These are phyloP conservation scores for Phytophthora cactorum DNA, from an alignment of 352 stramenopile genomes.

Conservation along the genomic window DNA sequence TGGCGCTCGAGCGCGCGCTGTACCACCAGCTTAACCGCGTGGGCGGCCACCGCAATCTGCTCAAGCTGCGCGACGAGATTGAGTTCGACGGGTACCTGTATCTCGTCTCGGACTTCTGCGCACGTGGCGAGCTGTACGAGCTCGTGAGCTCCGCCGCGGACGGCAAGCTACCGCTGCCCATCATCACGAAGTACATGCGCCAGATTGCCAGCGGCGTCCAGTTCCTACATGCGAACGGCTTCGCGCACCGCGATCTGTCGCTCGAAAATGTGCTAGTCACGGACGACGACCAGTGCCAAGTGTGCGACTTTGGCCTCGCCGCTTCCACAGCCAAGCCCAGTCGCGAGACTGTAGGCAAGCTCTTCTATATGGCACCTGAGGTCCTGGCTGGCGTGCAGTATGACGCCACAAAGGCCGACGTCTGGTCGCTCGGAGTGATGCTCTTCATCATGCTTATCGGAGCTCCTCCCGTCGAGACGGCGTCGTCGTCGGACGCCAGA, in stretches of 20 bases:
- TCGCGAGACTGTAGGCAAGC: slow-evolving; percentile 78
- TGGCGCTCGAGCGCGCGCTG: slow-evolving; percentile 75
- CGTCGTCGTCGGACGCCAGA: slow-evolving; percentile 58
- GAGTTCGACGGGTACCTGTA: slow-evolving; percentile 83
- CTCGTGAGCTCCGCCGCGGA: slow-evolving; percentile 62
- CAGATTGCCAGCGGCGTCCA: slow-evolving; percentile 78
- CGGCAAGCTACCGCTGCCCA: slow-evolving; percentile 53
- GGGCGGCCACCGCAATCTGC: slow-evolving; percentile 68
- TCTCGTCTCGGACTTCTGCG: slow-evolving; percentile 80
- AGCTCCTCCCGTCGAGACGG: slow-evolving; percentile 67
- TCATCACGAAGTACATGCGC: slow-evolving; percentile 58
- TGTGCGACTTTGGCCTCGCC: slow-evolving; percentile 85
- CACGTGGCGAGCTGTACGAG: slow-evolving; percentile 80
- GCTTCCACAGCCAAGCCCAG: slow-evolving; percentile 48
- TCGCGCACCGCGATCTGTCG: slow-evolving; percentile 84
- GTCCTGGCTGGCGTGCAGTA: slow-evolving; percentile 70
- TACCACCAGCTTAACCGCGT: slow-evolving; percentile 69
- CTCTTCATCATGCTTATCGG: slow-evolving; percentile 86
- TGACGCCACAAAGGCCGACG: slow-evolving; percentile 77
- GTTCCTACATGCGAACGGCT: slow-evolving; percentile 78
- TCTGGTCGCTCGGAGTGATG: slow-evolving; percentile 89
- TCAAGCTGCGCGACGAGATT: slow-evolving; percentile 77
- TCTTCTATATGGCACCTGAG: slow-evolving; percentile 89
- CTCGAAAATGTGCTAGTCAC: slow-evolving; percentile 88
- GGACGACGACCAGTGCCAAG: slow-evolving; percentile 71